Base-by-base conservation (phyloP, 805 yeast genomes). In the Suhomyces sp. region DNA sequence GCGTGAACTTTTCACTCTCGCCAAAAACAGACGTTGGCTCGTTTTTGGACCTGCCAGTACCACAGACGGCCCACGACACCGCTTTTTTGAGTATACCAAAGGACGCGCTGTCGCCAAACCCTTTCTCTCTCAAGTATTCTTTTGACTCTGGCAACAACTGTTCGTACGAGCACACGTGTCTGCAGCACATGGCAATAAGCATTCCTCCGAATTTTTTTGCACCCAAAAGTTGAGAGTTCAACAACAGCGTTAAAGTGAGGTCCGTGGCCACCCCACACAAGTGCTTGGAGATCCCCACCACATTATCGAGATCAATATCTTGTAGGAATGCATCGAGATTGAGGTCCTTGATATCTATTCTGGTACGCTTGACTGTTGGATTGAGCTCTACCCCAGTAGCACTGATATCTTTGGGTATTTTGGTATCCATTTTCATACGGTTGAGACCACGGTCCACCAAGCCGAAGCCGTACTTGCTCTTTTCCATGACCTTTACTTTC, bases 221-320 rank as follows among this genome's bases (percentile, higher is more conserved):
- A 5, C 22, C 44, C 20, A 55, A 45, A 1, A 75, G 53, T 10
- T 64, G 57, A 0, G 75, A 63, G 53, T 79, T 78, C 44, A 76
- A 54, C 2, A 90, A 64, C 68, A 90, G 86, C 57, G 83, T 76
- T 22, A 92, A 67, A 0, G 97, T 87, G 47, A 91, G 71, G 65
- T 91, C 97, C 0, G 97, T 92, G 1, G 97, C 97, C 3, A 87
- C 96, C 4, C 97, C 97, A 69, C 97, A 91, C 33, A 92, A 69
- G 69, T 91, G 97, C 65, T 91, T 91, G 4, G 97, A 90, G 2
- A 91, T 81, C 1, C 85, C 89, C 7, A 86, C 85, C 39, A 76
- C 63, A 2, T 55, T 57, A 2, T 51, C 49, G 8, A 60, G 61
- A 3, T 55, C 43, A 9, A 58, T 46, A 25, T 60, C 60, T 19